Conservation (phyloP, 2,329 filamentous ascomycete genomes). For the Aspergillus sojae region DNA sequence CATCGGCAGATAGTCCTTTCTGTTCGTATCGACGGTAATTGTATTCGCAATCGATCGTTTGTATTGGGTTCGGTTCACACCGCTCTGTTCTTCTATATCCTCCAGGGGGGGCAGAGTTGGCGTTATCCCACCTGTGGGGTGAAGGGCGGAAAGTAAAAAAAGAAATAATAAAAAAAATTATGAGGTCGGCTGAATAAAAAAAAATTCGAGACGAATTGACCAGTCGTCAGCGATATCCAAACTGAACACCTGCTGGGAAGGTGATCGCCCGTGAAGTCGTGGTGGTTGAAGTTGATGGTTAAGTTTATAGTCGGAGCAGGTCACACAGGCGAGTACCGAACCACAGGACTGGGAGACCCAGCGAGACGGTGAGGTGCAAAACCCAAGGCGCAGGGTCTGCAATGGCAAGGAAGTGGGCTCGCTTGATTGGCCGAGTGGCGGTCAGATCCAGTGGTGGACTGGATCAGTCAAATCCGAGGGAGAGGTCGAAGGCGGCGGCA, state of each 20-base stretch:
- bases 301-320: slow-evolving; percentile 12
- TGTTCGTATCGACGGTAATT: neutral
- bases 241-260: neutral
- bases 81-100: neutral
- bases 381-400: slow-evolving; percentile 15
- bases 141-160: neutral
- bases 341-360: slow-evolving; percentile 30
- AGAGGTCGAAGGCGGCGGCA: neutral
- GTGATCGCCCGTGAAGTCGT: neutral
- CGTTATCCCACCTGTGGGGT: neutral
- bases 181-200: neutral
- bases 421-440: slow-evolving; percentile 25
- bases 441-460: slow-evolving; percentile 22
- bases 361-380: slow-evolving; percentile 22
- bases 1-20: neutral
- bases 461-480: slow-evolving; percentile 13
- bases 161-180: neutral
- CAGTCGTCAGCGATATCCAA: neutral
- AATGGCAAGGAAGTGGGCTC: slow-evolving; percentile 15
- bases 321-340: slow-evolving; percentile 24
- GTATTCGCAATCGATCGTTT: neutral
- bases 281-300: slow-evolving; percentile 1
- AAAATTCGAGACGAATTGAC: neutral
- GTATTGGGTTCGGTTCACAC: neutral
- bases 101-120: neutral